phyloP scores from a whole-genome alignment of 495 filamentous ascomycete genomes.

The Terfezia boudieri region DNA sequence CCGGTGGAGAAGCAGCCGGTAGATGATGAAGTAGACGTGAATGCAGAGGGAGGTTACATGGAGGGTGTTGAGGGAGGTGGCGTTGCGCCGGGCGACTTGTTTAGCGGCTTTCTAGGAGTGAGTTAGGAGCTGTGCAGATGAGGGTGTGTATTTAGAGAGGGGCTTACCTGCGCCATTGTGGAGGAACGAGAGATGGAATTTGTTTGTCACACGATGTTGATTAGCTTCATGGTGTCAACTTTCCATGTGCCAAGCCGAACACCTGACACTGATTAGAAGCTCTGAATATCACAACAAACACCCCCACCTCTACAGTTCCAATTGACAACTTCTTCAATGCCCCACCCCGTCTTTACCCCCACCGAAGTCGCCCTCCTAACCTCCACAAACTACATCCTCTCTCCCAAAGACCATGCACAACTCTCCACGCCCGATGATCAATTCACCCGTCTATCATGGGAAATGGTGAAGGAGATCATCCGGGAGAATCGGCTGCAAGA shows the following conservation, averaged over 20 bases:
- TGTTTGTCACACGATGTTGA: too few relatives aligned
- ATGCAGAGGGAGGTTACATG: conserved; percentile 48
- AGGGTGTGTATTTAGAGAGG: too few relatives aligned
- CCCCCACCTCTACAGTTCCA: conserved; percentile 1
- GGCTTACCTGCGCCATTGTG: too few relatives aligned
- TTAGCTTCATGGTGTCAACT: too few relatives aligned
- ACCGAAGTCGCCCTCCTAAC: not conserved
- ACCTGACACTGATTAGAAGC: too few relatives aligned
- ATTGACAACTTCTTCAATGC: conserved; percentile 1
- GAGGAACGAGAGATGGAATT: too few relatives aligned
- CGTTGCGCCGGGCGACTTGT: conserved; percentile 65
- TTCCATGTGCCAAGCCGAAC: too few relatives aligned
- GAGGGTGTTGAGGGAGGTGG: conserved; percentile 46
- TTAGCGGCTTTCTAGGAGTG: conserved; percentile 68
- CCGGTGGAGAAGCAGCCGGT: conserved; percentile 36
- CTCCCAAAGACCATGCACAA: not conserved
- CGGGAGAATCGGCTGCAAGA: conserved; percentile 46
- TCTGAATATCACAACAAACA: not conserved
- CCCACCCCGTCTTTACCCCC: conserved; percentile 8
- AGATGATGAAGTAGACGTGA: conserved; percentile 51
- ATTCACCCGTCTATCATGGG: not conserved
- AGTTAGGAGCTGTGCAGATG: too few relatives aligned
- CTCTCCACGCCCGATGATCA: not conserved
- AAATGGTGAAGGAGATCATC: conserved; percentile 21
- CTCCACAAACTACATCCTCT: not conserved